Evolutionary conservation across 495 filamentous ascomycete genomes (phyloP).

Genomic region (Aspergillus wentii): DNA sequence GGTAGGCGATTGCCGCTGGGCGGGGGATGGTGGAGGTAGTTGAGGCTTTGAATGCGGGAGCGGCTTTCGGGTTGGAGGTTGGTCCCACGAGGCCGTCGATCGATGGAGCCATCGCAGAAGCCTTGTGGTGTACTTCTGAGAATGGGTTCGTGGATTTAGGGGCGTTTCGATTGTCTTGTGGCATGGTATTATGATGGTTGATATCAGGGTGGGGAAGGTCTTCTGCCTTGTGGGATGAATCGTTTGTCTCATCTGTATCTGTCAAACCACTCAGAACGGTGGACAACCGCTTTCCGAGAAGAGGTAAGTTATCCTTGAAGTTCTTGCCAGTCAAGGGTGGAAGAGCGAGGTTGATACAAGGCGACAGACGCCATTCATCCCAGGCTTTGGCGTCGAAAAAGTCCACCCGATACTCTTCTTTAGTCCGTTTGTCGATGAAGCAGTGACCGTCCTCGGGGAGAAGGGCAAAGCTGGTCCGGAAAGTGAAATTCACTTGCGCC

Average conservation of each 20-base stretch:
- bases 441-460: constrained; percentile 85
- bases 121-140: constrained; percentile 1
- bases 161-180: not conserved
- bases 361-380: constrained; percentile 74
- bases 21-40: constrained; percentile 46
- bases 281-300: constrained; percentile 34
- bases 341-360: constrained; percentile 63
- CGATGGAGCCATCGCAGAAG: constrained; percentile 17
- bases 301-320: constrained; percentile 44
- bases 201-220: constrained; percentile 9
- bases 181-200: not conserved
- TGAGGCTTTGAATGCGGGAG: constrained; percentile 26
- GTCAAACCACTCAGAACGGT: constrained; percentile 20
- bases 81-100: constrained; percentile 38
- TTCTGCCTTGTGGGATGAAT: too few relatives aligned
- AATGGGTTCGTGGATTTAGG: not conserved
- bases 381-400: constrained; percentile 80
- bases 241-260: constrained; percentile 14
- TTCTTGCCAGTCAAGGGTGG: constrained; percentile 33
- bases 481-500: constrained; percentile 90
- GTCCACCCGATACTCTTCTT: constrained; percentile 76
- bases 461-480: constrained; percentile 80
- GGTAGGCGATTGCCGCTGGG: constrained; percentile 60
- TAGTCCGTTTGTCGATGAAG: constrained; percentile 79
- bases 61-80: constrained; percentile 21